Evolutionary conservation across 495 filamentous ascomycete genomes (phyloP), one percentile per base, ranked within the genome.

Genomic region (Cercophora newfieldiana): DNA sequence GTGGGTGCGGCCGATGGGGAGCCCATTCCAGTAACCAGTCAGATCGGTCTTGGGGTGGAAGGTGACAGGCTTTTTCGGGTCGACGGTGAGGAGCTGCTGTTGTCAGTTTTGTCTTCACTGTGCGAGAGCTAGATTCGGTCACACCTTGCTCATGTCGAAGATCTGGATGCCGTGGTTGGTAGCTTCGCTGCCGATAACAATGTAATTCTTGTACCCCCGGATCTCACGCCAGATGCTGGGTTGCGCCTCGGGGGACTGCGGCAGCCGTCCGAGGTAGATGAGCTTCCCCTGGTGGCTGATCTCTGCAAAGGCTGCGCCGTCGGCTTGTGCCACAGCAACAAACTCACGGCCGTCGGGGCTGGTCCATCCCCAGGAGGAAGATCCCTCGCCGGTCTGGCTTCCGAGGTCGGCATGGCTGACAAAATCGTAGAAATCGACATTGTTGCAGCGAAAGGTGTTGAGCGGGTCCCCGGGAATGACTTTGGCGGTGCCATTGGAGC

Each of bases 291-390:
- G 72, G 18, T 72, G 28, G 61, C 71, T 79, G 67, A 87, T 78
- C 70, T 88, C 85, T 21, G 81, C 80, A 64, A 88, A 88, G 0
- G 86, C 80, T 1, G 86, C 72, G 18, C 85, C 86, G 60, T 88
- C 86, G 28, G 77, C 76, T 66, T 88, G 86, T 1, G 79, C 85
- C 48, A 88, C 79, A 31, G 82, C 85, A 26, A 84, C 77, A 70
- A 88, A 83, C 63, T 88, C 86, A 14, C 85, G 81, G n/a, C 84
- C 86, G n/a, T 80, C 75, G 0, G 70, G 68, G 7, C 80, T 84
- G 0, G 86, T 87, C 86, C 86, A 87, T 1, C 85, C 86, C 80
- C 79, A 82, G 0, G 78, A 80, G 6, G 74, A 75, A n/a, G 79
- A 71, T n/a, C 79, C 79, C 61, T 73, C 69, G 54, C 77, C 78